A percentile compares a stretch with the other conserved stretches of the same genome.
Conservation (phyloP, 169 alveolate genomes). For the Babesia ovata region DNA sequence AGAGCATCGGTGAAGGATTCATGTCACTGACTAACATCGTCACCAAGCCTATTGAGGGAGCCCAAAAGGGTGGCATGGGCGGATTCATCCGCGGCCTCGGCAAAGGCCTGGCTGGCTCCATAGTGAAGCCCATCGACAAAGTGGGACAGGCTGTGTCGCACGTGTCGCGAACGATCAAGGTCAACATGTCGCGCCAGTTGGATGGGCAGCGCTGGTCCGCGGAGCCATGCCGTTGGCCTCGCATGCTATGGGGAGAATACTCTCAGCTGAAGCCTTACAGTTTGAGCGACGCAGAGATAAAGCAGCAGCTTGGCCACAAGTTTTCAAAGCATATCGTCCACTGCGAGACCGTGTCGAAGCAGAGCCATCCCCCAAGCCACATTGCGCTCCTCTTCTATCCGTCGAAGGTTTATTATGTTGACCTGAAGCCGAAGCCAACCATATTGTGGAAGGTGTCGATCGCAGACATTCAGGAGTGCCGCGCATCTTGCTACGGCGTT, state of each 20-base stretch:
- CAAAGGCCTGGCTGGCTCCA: slow-evolving; percentile 89
- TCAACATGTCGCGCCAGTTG: slow-evolving; percentile 76
- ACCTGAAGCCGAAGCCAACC: slow-evolving; percentile 43
- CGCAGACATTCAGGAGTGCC: slow-evolving; percentile 45
- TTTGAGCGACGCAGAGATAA: slow-evolving; percentile 79
- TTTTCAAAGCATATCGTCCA: slow-evolving; percentile 78
- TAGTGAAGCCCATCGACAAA: slow-evolving; percentile 90
- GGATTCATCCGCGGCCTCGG: slow-evolving; percentile 89
- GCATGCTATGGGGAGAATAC: slow-evolving; percentile 89
- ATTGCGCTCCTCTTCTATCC: slow-evolving; percentile 65
- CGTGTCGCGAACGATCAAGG: slow-evolving; percentile 86
- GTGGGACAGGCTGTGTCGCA: slow-evolving; percentile 89
- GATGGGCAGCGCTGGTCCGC: slow-evolving; percentile 37
- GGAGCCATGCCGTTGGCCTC: slow-evolving; percentile 82
- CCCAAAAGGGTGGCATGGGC: slow-evolving; percentile 87
- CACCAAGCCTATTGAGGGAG: slow-evolving; percentile 90
- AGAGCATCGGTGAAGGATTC: slow-evolving; percentile 87
- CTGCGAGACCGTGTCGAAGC: slow-evolving; percentile 67
- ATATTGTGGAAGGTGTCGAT: slow-evolving; percentile 56
- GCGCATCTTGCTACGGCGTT: slow-evolving; percentile 69
- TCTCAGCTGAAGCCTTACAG: slow-evolving; percentile 72
- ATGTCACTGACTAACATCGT: slow-evolving; percentile 85
- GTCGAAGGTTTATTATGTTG: slow-evolving; percentile 62
- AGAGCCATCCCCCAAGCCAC: slow-evolving; percentile 38
- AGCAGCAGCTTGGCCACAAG: slow-evolving; percentile 78